Evolutionary conservation across 805 yeast species (phyloP), one percentile per base, ranked within the genome.

Genomic region (Danielia oregonensis): DNA sequence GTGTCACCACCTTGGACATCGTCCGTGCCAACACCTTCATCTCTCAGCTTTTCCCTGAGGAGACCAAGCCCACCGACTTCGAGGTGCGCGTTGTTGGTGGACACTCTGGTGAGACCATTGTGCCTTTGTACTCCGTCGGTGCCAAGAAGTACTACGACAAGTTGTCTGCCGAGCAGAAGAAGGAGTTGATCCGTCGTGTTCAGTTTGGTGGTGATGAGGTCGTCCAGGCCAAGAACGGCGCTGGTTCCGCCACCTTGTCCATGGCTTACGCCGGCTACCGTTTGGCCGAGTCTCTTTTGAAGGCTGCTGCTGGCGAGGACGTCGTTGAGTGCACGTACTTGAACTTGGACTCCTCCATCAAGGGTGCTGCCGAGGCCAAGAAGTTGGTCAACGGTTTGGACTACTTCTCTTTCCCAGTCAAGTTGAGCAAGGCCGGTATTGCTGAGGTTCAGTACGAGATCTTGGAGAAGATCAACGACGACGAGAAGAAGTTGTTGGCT

Each of bases 241-340:
- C 81, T 33, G 97, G 97, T 26, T 86, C 96, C 31, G 97, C 97
- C 37, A 89, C 97, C 24, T 72, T 89, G 48, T 85, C 95, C 19
- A 91, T 89, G 97, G 97, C 97, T 7, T 83, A 80, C 52, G 96
- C 96, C 23, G 96, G 95, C 23, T 86, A 76, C 70, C 74, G 81
- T 49, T 83, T 87, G 58, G 84, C 88, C 19, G 80, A 76, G 44
- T 55, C 69, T 49, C 61, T 67, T 39, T 55, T 67, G 49, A 53
- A 53, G 43, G 67, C 72, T 2, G 42, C 44, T n/a, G 19, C 30
- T 12, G 51, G 51, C 24, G 34, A 34, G 28, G 48, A 18, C 6
- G 56, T 61, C 18, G 64, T 72, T 24, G 76, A 74, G 48, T 72
- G 78, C 42, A 68, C 78, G 21, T 75, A 66, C 53, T 66, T 75